phyloP scores from a whole-genome alignment of 2,329 filamentous ascomycete genomes.

The Neopestalotiopsis clavispora region DNA sequence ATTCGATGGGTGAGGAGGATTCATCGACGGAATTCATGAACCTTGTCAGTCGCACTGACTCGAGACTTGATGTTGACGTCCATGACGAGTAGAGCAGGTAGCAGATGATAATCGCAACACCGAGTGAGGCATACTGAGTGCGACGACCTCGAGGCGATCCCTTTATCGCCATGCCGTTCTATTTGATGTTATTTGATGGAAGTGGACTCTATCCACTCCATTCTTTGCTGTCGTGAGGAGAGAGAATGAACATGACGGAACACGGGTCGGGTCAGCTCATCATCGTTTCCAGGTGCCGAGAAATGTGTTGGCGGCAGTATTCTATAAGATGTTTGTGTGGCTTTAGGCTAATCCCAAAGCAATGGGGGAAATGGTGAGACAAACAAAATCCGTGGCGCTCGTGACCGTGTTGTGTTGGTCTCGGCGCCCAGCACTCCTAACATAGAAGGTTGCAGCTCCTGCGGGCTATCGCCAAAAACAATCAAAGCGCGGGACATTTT shows the following conservation, averaged over 20 bases:
- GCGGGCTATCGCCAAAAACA: background rate
- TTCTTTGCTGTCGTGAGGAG: background rate
- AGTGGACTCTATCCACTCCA: background rate
- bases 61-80: background rate
- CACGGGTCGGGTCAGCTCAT: background rate
- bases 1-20: conserved; percentile 7
- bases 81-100: conserved; percentile 10
- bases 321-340: background rate
- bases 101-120: background rate
- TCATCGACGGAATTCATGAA: conserved; percentile 37
- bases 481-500: background rate
- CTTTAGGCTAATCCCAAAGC: conserved; percentile 1
- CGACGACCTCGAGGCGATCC: background rate
- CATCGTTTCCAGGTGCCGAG: background rate
- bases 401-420: background rate
- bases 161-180: background rate
- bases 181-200: background rate
- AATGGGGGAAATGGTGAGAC: background rate
- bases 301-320: background rate
- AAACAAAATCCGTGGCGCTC: background rate
- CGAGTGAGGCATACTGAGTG: background rate
- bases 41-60: conserved; percentile 29
- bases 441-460: background rate
- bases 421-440: conserved; percentile 1
- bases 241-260: background rate